phyloP scores from a whole-genome alignment of 768 basidiomycete genomes.

The Xerocomellus amylosporus region DNA sequence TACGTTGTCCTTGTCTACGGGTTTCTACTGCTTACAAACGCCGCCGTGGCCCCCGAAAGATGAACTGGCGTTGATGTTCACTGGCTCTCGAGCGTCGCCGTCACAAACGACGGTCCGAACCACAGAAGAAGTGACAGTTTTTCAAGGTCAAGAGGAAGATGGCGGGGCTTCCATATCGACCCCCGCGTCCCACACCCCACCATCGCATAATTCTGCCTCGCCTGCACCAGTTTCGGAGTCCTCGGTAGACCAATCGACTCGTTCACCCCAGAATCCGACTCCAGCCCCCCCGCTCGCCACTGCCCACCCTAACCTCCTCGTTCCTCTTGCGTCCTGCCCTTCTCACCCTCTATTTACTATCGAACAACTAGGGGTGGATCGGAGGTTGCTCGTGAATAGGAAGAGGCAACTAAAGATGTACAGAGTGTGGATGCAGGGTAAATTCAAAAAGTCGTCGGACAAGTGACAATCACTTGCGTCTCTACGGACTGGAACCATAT shows the following conservation, averaged over 20 bases:
- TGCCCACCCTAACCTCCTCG: slow-evolving; percentile 40
- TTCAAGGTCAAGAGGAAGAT: slow-evolving; percentile 21
- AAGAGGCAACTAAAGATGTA: slow-evolving; percentile 98
- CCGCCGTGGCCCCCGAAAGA: slow-evolving; percentile 43
- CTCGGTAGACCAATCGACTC: neutral
- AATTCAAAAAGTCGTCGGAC: slow-evolving; percentile 55
- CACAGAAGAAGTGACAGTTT: slow-evolving; percentile 37
- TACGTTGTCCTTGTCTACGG: slow-evolving; percentile 27
- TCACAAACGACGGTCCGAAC: slow-evolving; percentile 30
- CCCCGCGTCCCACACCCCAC: slow-evolving; percentile 8
- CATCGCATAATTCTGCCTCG: slow-evolving; percentile 1
- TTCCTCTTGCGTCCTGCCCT: slow-evolving; percentile 22
- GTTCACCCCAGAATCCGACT: neutral
- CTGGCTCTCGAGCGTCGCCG: slow-evolving; percentile 49
- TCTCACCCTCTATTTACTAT: slow-evolving; percentile 69
- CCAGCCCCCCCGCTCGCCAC: slow-evolving; percentile 2
- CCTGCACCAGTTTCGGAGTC: neutral
- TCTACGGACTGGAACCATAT: neutral
- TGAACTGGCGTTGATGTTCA: slow-evolving; percentile 77
- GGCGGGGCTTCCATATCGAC: neutral
- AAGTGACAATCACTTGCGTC: neutral
- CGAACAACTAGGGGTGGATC: slow-evolving; percentile 86
- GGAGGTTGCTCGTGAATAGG: slow-evolving; percentile 87
- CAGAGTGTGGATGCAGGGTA: slow-evolving; percentile 91
- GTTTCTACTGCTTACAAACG: neutral